Percentiles rank a stretch among this genome's conserved stretches.
Evolutionary conservation across 495 filamentous ascomycete genomes (phyloP).

Genomic region (Penicillium samsonianum): DNA sequence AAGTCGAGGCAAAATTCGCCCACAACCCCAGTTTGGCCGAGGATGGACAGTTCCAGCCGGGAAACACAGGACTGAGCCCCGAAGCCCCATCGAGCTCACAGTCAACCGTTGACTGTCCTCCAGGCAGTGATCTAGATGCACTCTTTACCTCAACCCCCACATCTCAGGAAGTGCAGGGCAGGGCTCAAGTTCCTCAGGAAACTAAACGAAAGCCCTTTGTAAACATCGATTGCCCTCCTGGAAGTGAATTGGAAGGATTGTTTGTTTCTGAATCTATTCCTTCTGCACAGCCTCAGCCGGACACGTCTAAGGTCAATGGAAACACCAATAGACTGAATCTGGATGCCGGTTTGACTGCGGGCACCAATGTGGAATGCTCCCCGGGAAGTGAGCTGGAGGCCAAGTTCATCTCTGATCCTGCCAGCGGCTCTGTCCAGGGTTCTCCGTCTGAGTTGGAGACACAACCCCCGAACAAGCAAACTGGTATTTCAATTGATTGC

Average conservation of each 20-base stretch:
- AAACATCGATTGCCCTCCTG: slow-evolving; percentile 9
- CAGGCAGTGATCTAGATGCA: slow-evolving; percentile 13
- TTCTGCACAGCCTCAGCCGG: slow-evolving; percentile 2
- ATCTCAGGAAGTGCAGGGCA: background rate
- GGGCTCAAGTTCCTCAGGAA: background rate
- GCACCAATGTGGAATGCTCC: slow-evolving; percentile 16
- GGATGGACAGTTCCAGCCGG: slow-evolving; percentile 16
- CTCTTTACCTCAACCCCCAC: background rate
- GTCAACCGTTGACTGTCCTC: slow-evolving; percentile 13
- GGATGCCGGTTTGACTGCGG: background rate
- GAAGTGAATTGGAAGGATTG: slow-evolving; percentile 15
- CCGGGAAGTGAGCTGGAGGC: slow-evolving; percentile 23
- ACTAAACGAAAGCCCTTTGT: slow-evolving; percentile 6
- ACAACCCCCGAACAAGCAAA: background rate
- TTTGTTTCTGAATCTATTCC: slow-evolving; percentile 11
- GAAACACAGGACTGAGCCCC: background rate
- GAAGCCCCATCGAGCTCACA: slow-evolving; percentile 5
- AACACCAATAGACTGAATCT: background rate
- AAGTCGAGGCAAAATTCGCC: slow-evolving; percentile 16
- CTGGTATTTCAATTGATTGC: slow-evolving; percentile 13
- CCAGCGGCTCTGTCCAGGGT: slow-evolving; percentile 5
- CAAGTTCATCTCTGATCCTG: slow-evolving; percentile 15
- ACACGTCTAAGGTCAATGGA: slow-evolving; percentile 1
- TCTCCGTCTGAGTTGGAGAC: background rate
- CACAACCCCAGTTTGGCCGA: slow-evolving; percentile 11